Evolutionary conservation across 306 rosid genomes (phyloP), one percentile per base, ranked within the genome.

Genomic region (Cucurbita ficifolia): DNA sequence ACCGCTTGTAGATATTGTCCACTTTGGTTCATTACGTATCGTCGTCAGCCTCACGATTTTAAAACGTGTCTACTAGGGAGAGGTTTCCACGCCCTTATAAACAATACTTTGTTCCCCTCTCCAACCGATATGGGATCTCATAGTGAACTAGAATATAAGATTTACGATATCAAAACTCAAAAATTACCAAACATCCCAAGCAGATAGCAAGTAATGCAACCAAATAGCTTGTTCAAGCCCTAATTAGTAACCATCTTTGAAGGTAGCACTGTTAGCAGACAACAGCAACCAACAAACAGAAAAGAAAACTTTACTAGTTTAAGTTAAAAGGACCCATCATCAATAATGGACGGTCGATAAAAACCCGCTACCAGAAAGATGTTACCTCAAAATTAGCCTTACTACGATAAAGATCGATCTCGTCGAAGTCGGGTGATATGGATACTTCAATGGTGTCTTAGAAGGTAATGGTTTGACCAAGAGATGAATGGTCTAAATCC

Each of bases 271-370:
- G 46, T 50, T 29, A 70, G 74, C 74, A 70, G 46, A 49, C 58
- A 70, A 35, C 59, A 70, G 46, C 74, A 50, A 51, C 46, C 50
- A 58, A 69, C 57, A 33, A 8, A 29, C 74, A 70, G 29, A 70
- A 48, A 68, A 29, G 5, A 49, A 70, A 70, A 50, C 45, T 29
- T 70, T 5, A 70, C 59, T 70, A 14, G 24, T 29, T 7, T 1
- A 49, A 70, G 74, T 70, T 70, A 70, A 16, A 49, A 70, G 74
- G 74, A 70, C 58, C 74, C 21, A 29, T 48, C 59, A 70, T n/a
- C 74, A 46, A 68, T 48, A 70, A 49, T 33, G 40, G 19, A 29
- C 7, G 33, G 14, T 70, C 43, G 74, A 70, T 50, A 49, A 70
- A 70, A 70, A 70, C 74, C 74, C 16, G 13, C 46, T 50, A 70